Evolutionary conservation across 345 rosid genomes (phyloP), one percentile per base, ranked within the genome.

Genomic region (Corchorus capsularis): DNA sequence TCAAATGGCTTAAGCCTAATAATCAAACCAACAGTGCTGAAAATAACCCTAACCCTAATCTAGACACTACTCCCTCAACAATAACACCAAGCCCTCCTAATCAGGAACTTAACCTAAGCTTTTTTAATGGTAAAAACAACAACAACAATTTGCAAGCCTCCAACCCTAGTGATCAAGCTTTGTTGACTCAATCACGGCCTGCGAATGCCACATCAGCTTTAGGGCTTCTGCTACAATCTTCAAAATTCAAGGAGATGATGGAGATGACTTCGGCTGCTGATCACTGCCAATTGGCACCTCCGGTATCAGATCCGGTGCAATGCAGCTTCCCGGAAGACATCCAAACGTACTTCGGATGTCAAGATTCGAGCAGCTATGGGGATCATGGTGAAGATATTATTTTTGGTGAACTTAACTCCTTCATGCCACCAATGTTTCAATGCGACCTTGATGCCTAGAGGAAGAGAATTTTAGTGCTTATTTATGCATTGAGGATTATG

Each of bases 291-390:
- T 76, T 34, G 45, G 52, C 47, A 69, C 73, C 61, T 2, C 4
- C 46, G 27, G 13, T 9, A 61, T 72, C 79, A 15, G 88, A 89
- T 50, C 78, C 79, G 6, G 75, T 78, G 6, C 90, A 79, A 19
- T 82, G 92, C 80, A 89, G 88, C 79, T 93, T 93, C 71, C 97
- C 97, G 0, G 97, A 90, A 20, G 92, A 93, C 27, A 83, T 93
- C 4, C 94, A 90, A 61, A 94, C 96, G 0, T 93, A 83, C 74
- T 94, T 94, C 22, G 86, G 75, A 55, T 84, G 90, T 67, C 93
- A 87, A 72, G 92, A 92, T 19, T 78, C 92, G 14, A 79, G 80
- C 79, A 78, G 81, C 75, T 80, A 69, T n/a, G 73, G 72, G 0
- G 86, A 84, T 27, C 27, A 27, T 10, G 87, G 82, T 8, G 93